Percentiles rank a stretch among this genome's conserved stretches.
Evolutionary conservation across 441 rosid species (phyloP).

Genomic region (Viola pubescens): DNA sequence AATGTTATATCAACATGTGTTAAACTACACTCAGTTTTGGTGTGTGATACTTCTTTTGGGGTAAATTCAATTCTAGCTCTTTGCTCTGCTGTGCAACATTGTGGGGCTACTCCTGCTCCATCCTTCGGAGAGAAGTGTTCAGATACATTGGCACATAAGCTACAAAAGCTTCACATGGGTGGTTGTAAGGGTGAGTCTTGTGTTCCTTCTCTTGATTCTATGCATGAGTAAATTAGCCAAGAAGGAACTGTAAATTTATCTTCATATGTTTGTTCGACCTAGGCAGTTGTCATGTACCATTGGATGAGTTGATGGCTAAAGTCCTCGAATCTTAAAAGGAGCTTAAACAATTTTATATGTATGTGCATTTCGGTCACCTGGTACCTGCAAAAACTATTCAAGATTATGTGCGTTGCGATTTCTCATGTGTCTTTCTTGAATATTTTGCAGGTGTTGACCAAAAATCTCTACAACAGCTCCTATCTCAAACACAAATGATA

Average conservation of each 20-base stretch:
- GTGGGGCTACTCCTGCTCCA: conserved; percentile 21
- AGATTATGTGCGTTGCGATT: background rate
- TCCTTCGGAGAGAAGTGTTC: conserved; percentile 22
- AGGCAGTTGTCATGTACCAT: background rate
- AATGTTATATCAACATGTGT: conserved; percentile 35
- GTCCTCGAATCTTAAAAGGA: no score
- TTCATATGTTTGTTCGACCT: background rate
- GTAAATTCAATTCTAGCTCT: conserved; percentile 50
- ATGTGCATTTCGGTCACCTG: conserved; percentile 1
- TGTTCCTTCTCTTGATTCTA: conserved; percentile 11
- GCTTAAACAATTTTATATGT: background rate
- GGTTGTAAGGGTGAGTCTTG: conserved; percentile 57
- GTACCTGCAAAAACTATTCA: background rate
- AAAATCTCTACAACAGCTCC: conserved; percentile 37
- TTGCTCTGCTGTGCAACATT: conserved; percentile 23
- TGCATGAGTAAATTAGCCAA: conserved; percentile 7
- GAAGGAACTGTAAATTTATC: conserved; percentile 1
- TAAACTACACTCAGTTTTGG: conserved; percentile 51
- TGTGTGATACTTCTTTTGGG: conserved; percentile 69
- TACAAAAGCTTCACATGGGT: conserved; percentile 65
- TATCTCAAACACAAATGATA: conserved; percentile 39
- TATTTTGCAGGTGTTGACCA: conserved; percentile 45
- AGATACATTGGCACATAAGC: conserved; percentile 38
- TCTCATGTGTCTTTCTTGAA: no score
- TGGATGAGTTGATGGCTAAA: background rate